These are phyloP conservation scores for Ceratocystis variospora DNA, from an alignment of 2,329 filamentous ascomycete genomes.

Conservation along the genomic window DNA sequence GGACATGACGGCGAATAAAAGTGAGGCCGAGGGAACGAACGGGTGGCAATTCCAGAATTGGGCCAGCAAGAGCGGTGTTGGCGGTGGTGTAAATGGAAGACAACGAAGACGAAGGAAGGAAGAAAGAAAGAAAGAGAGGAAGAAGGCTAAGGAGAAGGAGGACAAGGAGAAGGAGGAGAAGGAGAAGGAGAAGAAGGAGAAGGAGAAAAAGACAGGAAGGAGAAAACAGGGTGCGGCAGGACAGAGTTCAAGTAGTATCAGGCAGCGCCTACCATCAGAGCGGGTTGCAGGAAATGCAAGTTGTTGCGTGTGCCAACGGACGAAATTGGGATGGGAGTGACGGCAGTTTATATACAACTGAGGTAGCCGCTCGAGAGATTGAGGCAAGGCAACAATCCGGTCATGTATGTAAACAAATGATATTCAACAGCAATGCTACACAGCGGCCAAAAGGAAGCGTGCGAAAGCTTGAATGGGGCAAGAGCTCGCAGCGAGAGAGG, in stretches of 20 bases:
- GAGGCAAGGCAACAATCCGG: background rate
- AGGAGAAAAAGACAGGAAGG: background rate
- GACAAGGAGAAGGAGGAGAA: background rate
- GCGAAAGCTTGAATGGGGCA: background rate
- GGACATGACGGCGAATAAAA: background rate
- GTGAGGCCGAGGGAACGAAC: background rate
- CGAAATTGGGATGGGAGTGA: background rate
- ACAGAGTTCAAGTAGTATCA: background rate
- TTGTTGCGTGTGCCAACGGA: background rate
- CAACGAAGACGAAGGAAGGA: background rate
- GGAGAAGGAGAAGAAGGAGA: background rate
- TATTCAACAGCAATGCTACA: background rate
- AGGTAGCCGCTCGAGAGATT: background rate
- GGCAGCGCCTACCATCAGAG: background rate
- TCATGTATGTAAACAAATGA: background rate
- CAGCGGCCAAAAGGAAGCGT: background rate
- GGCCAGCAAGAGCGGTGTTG: background rate
- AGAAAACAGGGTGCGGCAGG: background rate
- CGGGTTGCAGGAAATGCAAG: background rate
- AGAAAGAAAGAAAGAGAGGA: background rate
- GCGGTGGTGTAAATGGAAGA: background rate
- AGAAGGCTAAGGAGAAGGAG: background rate
- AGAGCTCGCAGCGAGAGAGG: background rate
- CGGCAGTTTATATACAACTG: background rate
- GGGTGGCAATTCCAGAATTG: background rate